Evolutionary conservation across 2,329 filamentous ascomycete genomes (phyloP).

Genomic region (Penicillium sp.): DNA sequence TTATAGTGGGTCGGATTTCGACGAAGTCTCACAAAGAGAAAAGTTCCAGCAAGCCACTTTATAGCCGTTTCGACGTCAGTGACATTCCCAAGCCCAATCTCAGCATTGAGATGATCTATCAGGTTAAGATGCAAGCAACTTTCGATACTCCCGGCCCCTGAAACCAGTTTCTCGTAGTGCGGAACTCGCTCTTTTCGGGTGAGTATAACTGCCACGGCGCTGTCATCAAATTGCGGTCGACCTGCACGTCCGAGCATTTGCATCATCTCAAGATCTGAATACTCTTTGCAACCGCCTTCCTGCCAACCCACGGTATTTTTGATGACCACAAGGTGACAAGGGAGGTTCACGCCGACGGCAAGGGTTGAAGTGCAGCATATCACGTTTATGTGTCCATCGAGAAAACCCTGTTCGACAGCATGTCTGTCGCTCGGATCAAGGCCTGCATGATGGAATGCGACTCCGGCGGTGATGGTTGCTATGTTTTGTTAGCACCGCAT

Average conservation of each 20-base stretch:
- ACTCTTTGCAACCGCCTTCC: constrained; percentile 63
- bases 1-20: constrained; percentile 72
- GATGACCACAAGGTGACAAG: constrained; percentile 78
- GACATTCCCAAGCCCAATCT: constrained; percentile 75
- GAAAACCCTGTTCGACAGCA: constrained; percentile 66
- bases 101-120: constrained; percentile 81
- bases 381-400: constrained; percentile 70
- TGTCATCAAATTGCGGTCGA: constrained; percentile 77
- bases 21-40: constrained; percentile 72
- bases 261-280: constrained; percentile 81
- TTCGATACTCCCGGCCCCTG: constrained; percentile 71
- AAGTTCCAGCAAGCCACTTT: constrained; percentile 74
- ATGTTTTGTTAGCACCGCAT: constrained; percentile 9
- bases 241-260: constrained; percentile 88
- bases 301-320: constrained; percentile 74
- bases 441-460: constrained; percentile 82
- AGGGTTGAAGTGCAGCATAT: constrained; percentile 88
- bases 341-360: constrained; percentile 79
- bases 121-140: constrained; percentile 77
- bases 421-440: constrained; percentile 64
- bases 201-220: constrained; percentile 75
- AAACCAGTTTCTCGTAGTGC: constrained; percentile 71
- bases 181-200: constrained; percentile 65
- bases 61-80: constrained; percentile 64
- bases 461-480: constrained; percentile 57